Conservation (phyloP, 129 eudicot species). For the Chrysanthemum makinoi region DNA sequence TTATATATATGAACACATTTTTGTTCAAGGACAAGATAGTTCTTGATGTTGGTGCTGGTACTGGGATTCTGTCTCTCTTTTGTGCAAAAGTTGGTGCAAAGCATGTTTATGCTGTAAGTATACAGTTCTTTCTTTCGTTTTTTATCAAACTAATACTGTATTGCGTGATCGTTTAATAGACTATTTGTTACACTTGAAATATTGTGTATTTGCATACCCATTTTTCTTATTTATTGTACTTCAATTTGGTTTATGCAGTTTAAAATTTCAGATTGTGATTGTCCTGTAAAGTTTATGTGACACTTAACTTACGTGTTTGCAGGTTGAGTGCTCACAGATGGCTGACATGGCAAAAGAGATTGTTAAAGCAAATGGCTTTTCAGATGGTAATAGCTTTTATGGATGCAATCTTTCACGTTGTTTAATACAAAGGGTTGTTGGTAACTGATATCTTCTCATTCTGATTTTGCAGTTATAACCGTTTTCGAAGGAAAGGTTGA, state of each 20-base stretch:
- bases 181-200: neutral
- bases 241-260: neutral
- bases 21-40: conserved; percentile 88
- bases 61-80: conserved; percentile 87
- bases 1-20: conserved; percentile 72
- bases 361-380: conserved; percentile 75
- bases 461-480: conserved; percentile 59
- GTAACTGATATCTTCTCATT: conserved; percentile 16
- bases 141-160: neutral
- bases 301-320: conserved; percentile 7
- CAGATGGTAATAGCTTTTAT: conserved; percentile 55
- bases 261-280: neutral
- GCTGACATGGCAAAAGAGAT: conserved; percentile 91
- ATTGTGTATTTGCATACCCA: neutral
- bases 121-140: conserved; percentile 6
- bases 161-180: conserved; percentile 1
- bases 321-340: conserved; percentile 98
- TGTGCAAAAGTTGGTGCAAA: conserved; percentile 99
- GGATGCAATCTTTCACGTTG: neutral
- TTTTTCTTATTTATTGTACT: neutral
- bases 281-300: neutral
- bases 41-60: conserved; percentile 97
- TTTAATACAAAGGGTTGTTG: neutral
- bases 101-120: conserved; percentile 91
- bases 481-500: conserved; percentile 89